phyloP scores from a whole-genome alignment of 163 green algal genomes.

The Dunaliella salina region DNA sequence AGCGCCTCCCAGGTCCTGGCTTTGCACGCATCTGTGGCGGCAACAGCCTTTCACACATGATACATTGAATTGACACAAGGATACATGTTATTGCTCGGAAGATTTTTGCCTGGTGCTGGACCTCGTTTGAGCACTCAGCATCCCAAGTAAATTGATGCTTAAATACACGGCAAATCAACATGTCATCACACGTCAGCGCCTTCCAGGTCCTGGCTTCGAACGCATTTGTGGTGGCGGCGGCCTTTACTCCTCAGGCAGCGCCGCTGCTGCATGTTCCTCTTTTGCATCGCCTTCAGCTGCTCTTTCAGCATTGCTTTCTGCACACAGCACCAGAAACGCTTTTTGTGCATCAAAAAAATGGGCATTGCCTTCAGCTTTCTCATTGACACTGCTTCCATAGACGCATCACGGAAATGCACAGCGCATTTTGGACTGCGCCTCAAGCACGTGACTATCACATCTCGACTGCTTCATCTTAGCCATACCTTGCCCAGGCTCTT shows the following conservation, averaged over 20 bases:
- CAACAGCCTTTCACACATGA: neutral
- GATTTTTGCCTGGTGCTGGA: too few species aligned
- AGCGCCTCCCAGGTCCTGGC: neutral
- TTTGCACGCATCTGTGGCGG: neutral
- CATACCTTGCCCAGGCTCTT: too few species aligned
- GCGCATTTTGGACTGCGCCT: neutral
- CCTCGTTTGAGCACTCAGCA: too few species aligned
- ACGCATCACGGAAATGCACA: neutral
- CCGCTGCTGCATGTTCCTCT: slow-evolving; percentile 1
- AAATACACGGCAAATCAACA: too few species aligned
- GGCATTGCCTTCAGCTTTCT: neutral
- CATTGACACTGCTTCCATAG: neutral
- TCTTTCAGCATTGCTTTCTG: slow-evolving; percentile 1
- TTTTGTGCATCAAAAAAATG: neutral
- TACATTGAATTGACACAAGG: too few species aligned
- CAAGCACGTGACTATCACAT: neutral
- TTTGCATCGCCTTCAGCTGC: neutral
- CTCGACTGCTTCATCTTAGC: neutral
- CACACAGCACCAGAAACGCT: neutral
- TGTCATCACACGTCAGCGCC: too few species aligned
- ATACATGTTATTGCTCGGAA: too few species aligned
- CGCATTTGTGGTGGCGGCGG: neutral
- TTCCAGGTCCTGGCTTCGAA: neutral
- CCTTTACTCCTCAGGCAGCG: neutral
- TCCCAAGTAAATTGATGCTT: too few species aligned